Evolutionary conservation across 1,284 basidiomycete species (phyloP).

Genomic region (Cryptococcus sp.): DNA sequence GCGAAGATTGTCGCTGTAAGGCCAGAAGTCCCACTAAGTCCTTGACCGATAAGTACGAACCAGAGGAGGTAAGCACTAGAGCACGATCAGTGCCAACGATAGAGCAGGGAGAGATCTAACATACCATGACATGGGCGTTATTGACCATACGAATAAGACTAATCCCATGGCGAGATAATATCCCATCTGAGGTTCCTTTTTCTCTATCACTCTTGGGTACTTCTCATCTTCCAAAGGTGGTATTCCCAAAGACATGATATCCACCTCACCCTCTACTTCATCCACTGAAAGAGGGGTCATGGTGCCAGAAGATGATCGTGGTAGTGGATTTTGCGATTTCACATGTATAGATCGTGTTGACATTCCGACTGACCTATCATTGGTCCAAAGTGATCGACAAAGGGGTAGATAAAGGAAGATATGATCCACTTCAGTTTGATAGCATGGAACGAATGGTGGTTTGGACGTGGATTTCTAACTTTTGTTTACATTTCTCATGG

Average conservation of each 20-base stretch:
- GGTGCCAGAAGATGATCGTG: not conserved
- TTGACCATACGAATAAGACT: constrained; percentile 66
- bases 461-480: too few species aligned
- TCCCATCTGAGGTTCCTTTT: constrained; percentile 10
- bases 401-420: too few species aligned
- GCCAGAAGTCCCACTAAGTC: constrained; percentile 41
- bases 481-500: too few species aligned
- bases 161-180: constrained; percentile 38
- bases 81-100: not conserved
- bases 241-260: not conserved
- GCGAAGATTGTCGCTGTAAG: constrained; percentile 35
- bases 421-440: too few species aligned
- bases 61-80: constrained; percentile 49
- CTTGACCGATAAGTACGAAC: constrained; percentile 50
- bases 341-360: too few species aligned
- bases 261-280: not conserved
- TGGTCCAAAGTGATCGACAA: too few species aligned
- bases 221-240: constrained; percentile 23
- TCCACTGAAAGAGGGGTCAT: not conserved
- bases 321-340: too few species aligned
- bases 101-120: constrained; percentile 9
- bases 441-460: too few species aligned
- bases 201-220: constrained; percentile 17
- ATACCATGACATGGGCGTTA: constrained; percentile 65
- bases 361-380: too few species aligned